Evolutionary conservation across 2,329 filamentous ascomycete species (phyloP), one percentile per base, ranked within the genome.

Genomic region (Fusarium foetens): DNA sequence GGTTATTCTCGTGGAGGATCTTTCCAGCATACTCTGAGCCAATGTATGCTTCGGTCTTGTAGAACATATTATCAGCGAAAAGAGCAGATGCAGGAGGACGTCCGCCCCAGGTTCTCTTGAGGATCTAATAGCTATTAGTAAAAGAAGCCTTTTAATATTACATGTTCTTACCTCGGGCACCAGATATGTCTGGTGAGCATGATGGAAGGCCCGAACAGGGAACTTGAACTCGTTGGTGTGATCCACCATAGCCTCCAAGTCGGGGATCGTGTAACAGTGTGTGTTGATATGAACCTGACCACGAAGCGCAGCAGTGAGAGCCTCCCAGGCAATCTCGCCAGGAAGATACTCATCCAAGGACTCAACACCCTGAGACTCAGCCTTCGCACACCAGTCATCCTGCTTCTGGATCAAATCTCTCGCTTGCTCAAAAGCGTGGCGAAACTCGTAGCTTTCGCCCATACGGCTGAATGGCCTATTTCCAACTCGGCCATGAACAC

Each of bases 181-280:
- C 2, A 92, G 80, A 72, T 85, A 92, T 0, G 91, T 91, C 73
- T 91, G 87, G 64, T 92, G 89, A 6, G 91, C 91, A 74, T 93
- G 91, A 77, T 93, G 91, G 75, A 93, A 93, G 0, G 91, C 90
- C 17, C 89, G 84, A 8, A 93, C 82, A 1, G 88, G 80, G 74
- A 93, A 92, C 67, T 89, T 86, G 81, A 93, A 93, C 83, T 93
- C 91, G 71, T 93, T 92, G 19, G 89, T 91, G 76, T 92, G 90
- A 66, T 91, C 87, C 7, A 93, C 87, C 77, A 93, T 91, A 36
- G 89, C 88, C 79, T 93, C 91, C 12, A 93, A 82, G 73, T 93
- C 91, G 2, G 90, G 86, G 3, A 92, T 84, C 0, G 90, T 92
- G 79, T 93, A 93, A 81, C 91, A 93, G 74, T 93, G 91, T 0